A percentile compares a stretch with the other conserved stretches of the same genome.
Conservation (phyloP, 2,329 filamentous ascomycete species). For the Claviceps pazoutovae region DNA sequence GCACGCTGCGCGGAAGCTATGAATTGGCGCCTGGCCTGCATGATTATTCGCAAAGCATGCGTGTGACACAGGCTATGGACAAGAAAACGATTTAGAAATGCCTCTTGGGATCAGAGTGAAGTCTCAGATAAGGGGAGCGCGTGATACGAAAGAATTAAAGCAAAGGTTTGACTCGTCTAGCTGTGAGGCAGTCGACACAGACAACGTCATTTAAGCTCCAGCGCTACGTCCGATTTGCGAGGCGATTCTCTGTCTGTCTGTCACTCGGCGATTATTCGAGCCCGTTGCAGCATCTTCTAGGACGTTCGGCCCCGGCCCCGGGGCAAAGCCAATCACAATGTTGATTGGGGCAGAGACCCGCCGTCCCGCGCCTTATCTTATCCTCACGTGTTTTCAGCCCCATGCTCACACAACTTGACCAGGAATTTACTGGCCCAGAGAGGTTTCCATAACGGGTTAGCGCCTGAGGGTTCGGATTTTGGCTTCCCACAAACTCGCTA, state of each 20-base stretch:
- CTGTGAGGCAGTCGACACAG: no score
- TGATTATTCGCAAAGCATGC: slow-evolving; percentile 13
- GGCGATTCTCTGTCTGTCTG: neutral
- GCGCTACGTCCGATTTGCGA: no score
- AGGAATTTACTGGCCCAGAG: slow-evolving; percentile 8
- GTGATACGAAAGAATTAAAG: no score
- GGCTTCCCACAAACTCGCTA: slow-evolving; percentile 29
- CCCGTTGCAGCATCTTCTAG: slow-evolving; percentile 24
- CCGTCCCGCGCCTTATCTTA: slow-evolving; percentile 14
- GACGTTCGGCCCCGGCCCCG: slow-evolving; percentile 19
- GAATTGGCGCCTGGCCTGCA: slow-evolving; percentile 29
- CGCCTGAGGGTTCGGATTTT: slow-evolving; percentile 29
- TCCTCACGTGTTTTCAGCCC: slow-evolving; percentile 25
- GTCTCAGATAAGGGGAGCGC: no score
- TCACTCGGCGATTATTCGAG: slow-evolving; percentile 6
- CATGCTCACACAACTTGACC: slow-evolving; percentile 13
- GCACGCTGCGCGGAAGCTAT: slow-evolving; percentile 24
- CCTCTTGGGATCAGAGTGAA: no score
- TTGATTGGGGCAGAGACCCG: neutral
- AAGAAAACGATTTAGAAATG: no score
- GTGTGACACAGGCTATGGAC: neutral
- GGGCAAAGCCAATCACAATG: neutral
- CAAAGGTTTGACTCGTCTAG: no score
- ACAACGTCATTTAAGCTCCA: no score
- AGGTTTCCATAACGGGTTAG: slow-evolving; percentile 19